Evolutionary conservation across 495 filamentous ascomycete species (phyloP), one percentile per base, ranked within the genome.

Genomic region (Platismatia glauca): DNA sequence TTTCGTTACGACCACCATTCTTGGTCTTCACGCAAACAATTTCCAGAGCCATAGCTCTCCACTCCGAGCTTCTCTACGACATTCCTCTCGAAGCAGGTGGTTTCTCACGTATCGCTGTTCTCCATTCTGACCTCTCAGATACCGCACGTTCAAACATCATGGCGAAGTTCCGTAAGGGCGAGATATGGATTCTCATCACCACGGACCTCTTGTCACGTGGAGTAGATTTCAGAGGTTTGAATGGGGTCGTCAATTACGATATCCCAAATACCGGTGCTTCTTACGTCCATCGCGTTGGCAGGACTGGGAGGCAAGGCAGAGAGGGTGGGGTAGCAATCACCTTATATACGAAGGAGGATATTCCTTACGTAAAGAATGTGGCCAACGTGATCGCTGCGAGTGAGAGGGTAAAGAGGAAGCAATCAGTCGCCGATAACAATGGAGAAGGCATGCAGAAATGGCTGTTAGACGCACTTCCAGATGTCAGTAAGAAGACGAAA

Each of bases 201-300:
- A 98, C 94, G 0, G 94, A 98, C 70, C 79, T 97, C 35, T 81
- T 97, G 1, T 86, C 90, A 15, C 86, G 94, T 39, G 94, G 94
- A 29, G 82, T 98, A 46, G 94, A 98, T 74, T 96, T 97, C 74
- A 82, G 86, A 18, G 80, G 95, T 33, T 84, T 98, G 59, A 94
- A 96, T 67, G 89, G 91, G 41, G 91, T 98, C 1, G 85, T 97
- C 33, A 98, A 97, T 74, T 98, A 97, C 75, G 94, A 98, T 71
- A 87, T 97, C 55, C 95, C 94, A 2, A 90, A 84, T 43, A 92
- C 89, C 0, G 85, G 87, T 8, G 90, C 91, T 7, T 84, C 87
- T 8, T 98, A 98, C 66, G 87, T 98, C 27, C 94, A 98, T 75
- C 89, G 94, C 29, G 89, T 92, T 2, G 94, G 94, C 7, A 83